A percentile compares a stretch with the other conserved stretches of the same genome.
phyloP scores from a whole-genome alignment of 75 land plant genomes.

The Isoetes taiwanensis region DNA sequence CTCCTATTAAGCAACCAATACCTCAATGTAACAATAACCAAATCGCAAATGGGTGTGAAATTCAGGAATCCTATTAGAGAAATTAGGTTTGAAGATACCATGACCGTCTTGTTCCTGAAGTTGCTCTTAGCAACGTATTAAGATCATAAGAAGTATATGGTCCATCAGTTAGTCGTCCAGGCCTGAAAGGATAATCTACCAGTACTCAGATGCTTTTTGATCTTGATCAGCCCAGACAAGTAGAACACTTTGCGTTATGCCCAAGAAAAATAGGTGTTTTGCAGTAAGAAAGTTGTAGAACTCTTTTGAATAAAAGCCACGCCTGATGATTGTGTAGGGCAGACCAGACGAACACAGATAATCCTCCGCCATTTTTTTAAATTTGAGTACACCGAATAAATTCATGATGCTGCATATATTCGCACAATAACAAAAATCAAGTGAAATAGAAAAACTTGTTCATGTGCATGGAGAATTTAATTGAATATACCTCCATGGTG shows the following conservation, averaged over 20 bases:
- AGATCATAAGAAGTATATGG: slow-evolving; percentile 5
- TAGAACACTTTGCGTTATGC: too few species aligned
- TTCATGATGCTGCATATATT: not conserved
- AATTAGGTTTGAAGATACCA: too few species aligned
- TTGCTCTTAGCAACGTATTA: slow-evolving; percentile 6
- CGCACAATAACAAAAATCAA: not conserved
- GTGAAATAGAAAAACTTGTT: not conserved
- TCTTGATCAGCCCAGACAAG: too few species aligned
- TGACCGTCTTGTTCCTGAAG: not conserved
- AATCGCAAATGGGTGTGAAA: too few species aligned
- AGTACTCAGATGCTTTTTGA: too few species aligned
- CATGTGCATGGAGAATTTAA: not conserved
- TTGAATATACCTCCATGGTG: not conserved
- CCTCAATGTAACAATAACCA: too few species aligned
- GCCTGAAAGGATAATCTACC: too few species aligned
- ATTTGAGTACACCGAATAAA: slow-evolving; percentile 4
- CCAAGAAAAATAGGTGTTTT: too few species aligned
- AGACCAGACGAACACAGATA: not conserved
- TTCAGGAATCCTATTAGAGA: too few species aligned
- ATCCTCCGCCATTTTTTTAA: not conserved
- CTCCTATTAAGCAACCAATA: too few species aligned
- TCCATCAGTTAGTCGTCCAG: slow-evolving; percentile 4
- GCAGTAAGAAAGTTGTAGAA: too few species aligned
- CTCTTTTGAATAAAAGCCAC: too few species aligned
- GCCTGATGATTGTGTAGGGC: not conserved